phyloP scores from a whole-genome alignment of 352 stramenopile genomes.

The Phytopythium vexans region DNA sequence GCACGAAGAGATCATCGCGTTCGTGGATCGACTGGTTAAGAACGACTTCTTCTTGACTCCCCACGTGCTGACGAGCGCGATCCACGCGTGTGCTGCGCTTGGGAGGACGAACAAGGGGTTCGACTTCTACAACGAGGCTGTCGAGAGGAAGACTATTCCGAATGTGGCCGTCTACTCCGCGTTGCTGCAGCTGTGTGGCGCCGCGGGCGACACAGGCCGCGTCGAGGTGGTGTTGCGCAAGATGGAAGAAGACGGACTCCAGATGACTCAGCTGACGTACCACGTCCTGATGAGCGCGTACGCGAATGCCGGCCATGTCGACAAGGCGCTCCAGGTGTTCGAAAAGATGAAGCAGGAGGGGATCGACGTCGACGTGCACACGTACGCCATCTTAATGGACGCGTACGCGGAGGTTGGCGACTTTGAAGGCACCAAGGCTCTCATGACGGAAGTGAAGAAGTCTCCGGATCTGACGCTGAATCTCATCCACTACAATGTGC shows the following conservation, averaged over 20 bases:
- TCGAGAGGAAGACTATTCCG: slow-evolving; percentile 59
- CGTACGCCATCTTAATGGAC: slow-evolving; percentile 80
- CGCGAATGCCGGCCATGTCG: slow-evolving; percentile 43
- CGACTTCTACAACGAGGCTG: slow-evolving; percentile 49
- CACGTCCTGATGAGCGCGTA: slow-evolving; percentile 73
- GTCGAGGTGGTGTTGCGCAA: slow-evolving; percentile 46
- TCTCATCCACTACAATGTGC: slow-evolving; percentile 80
- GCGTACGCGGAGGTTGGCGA: slow-evolving; percentile 52
- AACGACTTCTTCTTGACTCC: slow-evolving; percentile 72
- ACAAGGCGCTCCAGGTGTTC: slow-evolving; percentile 54
- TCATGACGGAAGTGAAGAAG: slow-evolving; percentile 59
- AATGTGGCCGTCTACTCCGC: slow-evolving; percentile 62
- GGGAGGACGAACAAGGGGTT: slow-evolving; percentile 50
- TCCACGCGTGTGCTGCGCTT: slow-evolving; percentile 56
- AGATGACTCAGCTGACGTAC: slow-evolving; percentile 73
- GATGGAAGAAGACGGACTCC: slow-evolving; percentile 47
- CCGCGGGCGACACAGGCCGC: slow-evolving; percentile 38
- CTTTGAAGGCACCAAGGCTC: slow-evolving; percentile 41
- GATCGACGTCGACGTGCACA: slow-evolving; percentile 47
- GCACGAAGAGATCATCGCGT: slow-evolving; percentile 41
- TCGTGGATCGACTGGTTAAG: slow-evolving; percentile 48
- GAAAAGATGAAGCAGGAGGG: slow-evolving; percentile 50
- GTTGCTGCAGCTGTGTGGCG: slow-evolving; percentile 49
- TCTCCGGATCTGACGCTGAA: slow-evolving; percentile 23
- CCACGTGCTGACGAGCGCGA: slow-evolving; percentile 46